A percentile compares a stretch with the other conserved stretches of the same genome.
phyloP scores from a whole-genome alignment of 257 asterid genomes.

The Plantago major region DNA sequence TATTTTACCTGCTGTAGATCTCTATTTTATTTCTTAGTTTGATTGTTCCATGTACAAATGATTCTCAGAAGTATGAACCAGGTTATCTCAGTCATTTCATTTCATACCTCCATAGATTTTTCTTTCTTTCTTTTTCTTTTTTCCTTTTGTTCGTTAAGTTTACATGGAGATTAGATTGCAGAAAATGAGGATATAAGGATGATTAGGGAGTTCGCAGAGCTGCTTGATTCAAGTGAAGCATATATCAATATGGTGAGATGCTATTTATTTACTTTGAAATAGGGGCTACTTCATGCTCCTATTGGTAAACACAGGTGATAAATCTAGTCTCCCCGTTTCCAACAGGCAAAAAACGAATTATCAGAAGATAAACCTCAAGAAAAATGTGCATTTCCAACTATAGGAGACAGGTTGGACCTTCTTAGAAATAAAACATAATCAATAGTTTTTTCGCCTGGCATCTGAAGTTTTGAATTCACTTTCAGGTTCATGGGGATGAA shows the following conservation, averaged over 20 bases:
- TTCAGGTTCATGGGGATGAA: constrained; percentile 90
- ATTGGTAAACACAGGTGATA: background rate
- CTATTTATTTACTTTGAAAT: background rate
- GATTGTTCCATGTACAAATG: background rate
- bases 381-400: constrained; percentile 28
- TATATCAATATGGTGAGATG: constrained; percentile 41
- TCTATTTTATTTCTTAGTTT: background rate
- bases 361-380: constrained; percentile 30
- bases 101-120: background rate
- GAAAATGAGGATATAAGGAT: constrained; percentile 61
- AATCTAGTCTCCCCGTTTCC: constrained; percentile 16
- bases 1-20: background rate
- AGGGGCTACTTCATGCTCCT: background rate
- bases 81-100: background rate
- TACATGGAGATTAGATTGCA: constrained; percentile 52
- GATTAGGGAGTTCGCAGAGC: constrained; percentile 66
- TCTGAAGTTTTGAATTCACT: constrained; percentile 11
- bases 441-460: background rate
- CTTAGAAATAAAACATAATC: background rate
- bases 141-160: constrained; percentile 25
- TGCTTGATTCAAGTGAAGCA: constrained; percentile 64
- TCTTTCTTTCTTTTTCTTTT: background rate
- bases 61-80: background rate
- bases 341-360: constrained; percentile 25
- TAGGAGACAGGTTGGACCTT: constrained; percentile 56